Conservation (phyloP, 2,329 filamentous ascomycete species). For the Bipolaris cookei region DNA sequence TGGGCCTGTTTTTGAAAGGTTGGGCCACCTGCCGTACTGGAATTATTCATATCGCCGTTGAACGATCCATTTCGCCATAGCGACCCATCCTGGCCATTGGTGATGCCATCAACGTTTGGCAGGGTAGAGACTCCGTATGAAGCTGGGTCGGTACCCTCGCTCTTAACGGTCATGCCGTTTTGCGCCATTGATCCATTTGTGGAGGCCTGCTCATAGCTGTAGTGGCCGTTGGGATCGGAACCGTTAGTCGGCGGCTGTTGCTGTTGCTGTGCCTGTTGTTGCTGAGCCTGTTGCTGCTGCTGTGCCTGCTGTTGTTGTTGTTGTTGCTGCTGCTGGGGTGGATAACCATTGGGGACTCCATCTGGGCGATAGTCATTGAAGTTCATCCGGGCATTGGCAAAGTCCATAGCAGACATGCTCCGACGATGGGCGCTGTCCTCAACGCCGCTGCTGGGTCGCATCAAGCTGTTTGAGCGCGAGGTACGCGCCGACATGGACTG, state of each 20-base stretch:
- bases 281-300: constrained; percentile 7
- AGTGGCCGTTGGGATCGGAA: constrained; percentile 34
- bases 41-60: constrained; percentile 50
- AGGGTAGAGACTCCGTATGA: constrained; percentile 45
- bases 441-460: constrained; percentile 49
- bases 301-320: constrained; percentile 23
- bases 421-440: constrained; percentile 43
- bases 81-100: constrained; percentile 47
- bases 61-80: constrained; percentile 53
- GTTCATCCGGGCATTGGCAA: constrained; percentile 41
- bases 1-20: constrained; percentile 53
- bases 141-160: constrained; percentile 38
- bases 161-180: constrained; percentile 45
- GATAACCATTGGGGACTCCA: constrained; percentile 36
- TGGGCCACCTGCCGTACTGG: constrained; percentile 56
- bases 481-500: constrained; percentile 56
- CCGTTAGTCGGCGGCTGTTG: constrained; percentile 19
- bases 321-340: constrained; percentile 24
- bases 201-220: constrained; percentile 42
- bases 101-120: constrained; percentile 45
- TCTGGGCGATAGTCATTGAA: constrained; percentile 48
- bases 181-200: constrained; percentile 42
- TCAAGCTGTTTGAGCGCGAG: constrained; percentile 58
- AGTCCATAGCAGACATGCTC: constrained; percentile 47
- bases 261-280: constrained; percentile 8